A percentile compares a stretch with the other conserved stretches of the same genome.
phyloP scores from a whole-genome alignment of 176 grass and related monocot species.

The Metroxylon sagu region DNA sequence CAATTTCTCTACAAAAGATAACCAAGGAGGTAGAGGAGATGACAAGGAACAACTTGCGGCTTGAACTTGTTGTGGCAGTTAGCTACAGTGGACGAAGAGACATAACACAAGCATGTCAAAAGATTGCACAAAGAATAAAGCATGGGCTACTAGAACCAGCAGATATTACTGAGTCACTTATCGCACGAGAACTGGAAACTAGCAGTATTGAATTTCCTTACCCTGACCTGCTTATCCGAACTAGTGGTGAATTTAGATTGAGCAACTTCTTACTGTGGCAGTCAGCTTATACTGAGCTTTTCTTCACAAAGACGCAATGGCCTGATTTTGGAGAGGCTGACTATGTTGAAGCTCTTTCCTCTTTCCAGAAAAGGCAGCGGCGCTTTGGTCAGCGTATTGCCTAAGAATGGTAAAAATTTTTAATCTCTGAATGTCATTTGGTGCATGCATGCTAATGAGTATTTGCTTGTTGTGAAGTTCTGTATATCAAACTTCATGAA shows the following conservation, averaged over 20 bases:
- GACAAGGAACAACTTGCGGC: slow-evolving; percentile 37
- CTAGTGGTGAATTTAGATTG: slow-evolving; percentile 62
- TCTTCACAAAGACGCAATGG: slow-evolving; percentile 60
- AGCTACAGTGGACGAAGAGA: slow-evolving; percentile 60
- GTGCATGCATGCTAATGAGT: no score
- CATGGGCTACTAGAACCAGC: slow-evolving; percentile 29
- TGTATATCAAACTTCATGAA: no score
- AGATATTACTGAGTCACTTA: slow-evolving; percentile 50
- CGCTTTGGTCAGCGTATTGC: slow-evolving; percentile 37
- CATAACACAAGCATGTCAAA: slow-evolving; percentile 46
- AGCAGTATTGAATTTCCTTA: slow-evolving; percentile 18
- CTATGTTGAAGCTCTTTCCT: slow-evolving; percentile 44
- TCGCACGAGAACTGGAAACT: slow-evolving; percentile 49
- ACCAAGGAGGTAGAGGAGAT: slow-evolving; percentile 31
- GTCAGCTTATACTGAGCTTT: slow-evolving; percentile 71
- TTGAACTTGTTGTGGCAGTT: slow-evolving; percentile 44
- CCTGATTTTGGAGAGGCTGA: slow-evolving; percentile 55
- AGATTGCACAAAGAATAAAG: slow-evolving; percentile 38
- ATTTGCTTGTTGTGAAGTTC: no score
- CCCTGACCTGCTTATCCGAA: slow-evolving; percentile 70
- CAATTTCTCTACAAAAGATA: slow-evolving; percentile 38
- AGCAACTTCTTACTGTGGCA: slow-evolving; percentile 93
- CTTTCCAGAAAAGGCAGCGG: slow-evolving; percentile 52
- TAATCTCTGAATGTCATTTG: no score
- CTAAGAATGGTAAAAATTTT: not conserved